A percentile compares a stretch with the other conserved stretches of the same genome.
Conservation (phyloP, 169 alveolate genomes). For the Perkinsus olseni region DNA sequence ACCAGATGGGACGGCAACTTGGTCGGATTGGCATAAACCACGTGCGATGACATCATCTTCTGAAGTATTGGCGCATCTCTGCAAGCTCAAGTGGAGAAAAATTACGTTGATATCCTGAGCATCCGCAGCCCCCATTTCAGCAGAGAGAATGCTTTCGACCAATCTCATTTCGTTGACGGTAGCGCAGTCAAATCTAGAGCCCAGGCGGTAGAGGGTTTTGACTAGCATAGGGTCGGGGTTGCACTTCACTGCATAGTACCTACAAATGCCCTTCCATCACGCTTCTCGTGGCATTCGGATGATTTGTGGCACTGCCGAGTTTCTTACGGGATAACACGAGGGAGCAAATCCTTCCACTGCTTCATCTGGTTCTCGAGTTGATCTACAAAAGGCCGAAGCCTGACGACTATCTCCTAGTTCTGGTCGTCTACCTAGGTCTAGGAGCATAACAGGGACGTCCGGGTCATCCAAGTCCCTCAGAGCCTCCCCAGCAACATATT, state of each 20-base stretch:
- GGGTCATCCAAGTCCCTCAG: background rate
- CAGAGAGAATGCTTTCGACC: background rate
- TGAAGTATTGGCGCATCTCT: background rate
- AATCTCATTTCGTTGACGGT: slow-evolving; percentile 18
- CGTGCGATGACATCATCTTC: background rate
- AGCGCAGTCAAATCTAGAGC: slow-evolving; percentile 34
- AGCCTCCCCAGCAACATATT: background rate
- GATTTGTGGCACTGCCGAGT: no score
- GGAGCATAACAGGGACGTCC: background rate
- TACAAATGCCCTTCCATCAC: background rate
- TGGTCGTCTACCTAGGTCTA: background rate
- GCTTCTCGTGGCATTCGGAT: background rate
- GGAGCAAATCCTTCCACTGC: background rate
- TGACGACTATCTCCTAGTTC: background rate
- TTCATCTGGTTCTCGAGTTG: background rate
- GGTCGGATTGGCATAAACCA: slow-evolving; percentile 20
- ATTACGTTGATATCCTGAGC: background rate
- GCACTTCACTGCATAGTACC: slow-evolving; percentile 35
- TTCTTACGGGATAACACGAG: background rate
- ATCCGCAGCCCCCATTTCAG: background rate
- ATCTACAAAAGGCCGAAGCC: background rate
- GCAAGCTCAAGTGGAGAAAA: background rate
- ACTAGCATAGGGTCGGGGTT: slow-evolving; percentile 30
- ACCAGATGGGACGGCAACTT: background rate
- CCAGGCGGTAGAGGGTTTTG: slow-evolving; percentile 9